Base-by-base conservation (phyloP, 1,284 basidiomycete species). In the Heterobasidion irregulare region DNA sequence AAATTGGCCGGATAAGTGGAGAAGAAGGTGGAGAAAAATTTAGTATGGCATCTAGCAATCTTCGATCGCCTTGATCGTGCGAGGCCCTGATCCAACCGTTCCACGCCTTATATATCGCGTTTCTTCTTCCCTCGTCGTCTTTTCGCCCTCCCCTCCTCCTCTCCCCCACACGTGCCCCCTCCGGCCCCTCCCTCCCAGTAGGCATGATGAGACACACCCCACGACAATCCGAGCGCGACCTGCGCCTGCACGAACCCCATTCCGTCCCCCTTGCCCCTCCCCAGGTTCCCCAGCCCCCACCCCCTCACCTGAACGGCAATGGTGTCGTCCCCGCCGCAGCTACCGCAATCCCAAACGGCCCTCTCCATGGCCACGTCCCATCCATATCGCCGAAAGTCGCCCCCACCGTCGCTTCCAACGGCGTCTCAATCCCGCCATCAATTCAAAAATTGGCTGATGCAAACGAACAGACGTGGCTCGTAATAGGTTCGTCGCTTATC, bases 381-480 rank as follows among this genome's bases (percentile, higher is more conserved):
- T 73, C 75, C 16, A 72, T 74, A 16, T 72, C 74, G 6, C 65
- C 78, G 44, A 69, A 72, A 44, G 65, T 64, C 52, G 61, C 72
- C 53, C 67, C 77, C 47, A 76, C 79, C 54, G 70, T 26, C 26
- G 26, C 26, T 26, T 26, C 26, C 26, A 26, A 26, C 26, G 26
- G 26, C 26, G 26, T 26, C 26, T 26, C 26, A 26, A 5, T 70
- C 62, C 46, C 47, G 68, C 75, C 57, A 73, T 68, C 83, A 53
- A 81, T 88, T 56, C 80, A 85, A 71, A 89, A 90, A 64, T 78
- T 95, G 52, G 84, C 85, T 26, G 76, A 78, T 43, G 91, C 92
- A 54, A 94, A 95, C 68, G 93, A 95, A 68, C 87, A 92, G 69
- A 95, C 92, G 45, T 95, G 92, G 92, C 80, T 94, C 60, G 75